phyloP scores from a whole-genome alignment of 164 flowering plant genomes.

The Chimonanthus praecox region DNA sequence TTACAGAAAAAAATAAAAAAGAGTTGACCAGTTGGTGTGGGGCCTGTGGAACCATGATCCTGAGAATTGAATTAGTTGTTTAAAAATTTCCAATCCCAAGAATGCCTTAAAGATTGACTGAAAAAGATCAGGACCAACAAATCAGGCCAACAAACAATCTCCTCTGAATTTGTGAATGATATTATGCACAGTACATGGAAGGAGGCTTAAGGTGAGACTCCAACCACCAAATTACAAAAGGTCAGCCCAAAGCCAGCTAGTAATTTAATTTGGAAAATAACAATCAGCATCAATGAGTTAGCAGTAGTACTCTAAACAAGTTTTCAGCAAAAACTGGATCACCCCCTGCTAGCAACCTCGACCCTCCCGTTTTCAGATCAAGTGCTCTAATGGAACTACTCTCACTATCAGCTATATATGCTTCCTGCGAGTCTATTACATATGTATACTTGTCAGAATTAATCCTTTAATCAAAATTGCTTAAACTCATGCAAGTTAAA shows the following conservation, averaged over 20 bases:
- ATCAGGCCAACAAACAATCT: neutral
- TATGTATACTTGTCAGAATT: neutral
- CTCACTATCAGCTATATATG: constrained; percentile 90
- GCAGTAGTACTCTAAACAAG: constrained; percentile 61
- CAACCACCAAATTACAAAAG: neutral
- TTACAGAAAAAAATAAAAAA: no score
- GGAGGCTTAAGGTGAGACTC: no score
- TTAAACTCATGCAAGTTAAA: constrained; percentile 1
- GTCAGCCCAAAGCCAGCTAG: neutral
- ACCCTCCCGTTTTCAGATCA: constrained; percentile 79
- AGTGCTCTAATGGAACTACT: constrained; percentile 93
- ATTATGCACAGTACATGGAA: no score
- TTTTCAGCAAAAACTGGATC: constrained; percentile 85
- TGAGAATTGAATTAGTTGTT: no score
- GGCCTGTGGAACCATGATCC: no score
- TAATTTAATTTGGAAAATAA: neutral
- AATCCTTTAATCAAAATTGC: neutral
- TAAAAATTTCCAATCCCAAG: no score
- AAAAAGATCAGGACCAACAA: neutral
- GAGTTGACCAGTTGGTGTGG: no score
- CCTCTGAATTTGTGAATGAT: no score
- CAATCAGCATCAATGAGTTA: neutral
- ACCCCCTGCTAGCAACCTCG: constrained; percentile 86
- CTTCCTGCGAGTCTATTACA: constrained; percentile 51
- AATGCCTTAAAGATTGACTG: neutral